Base-by-base conservation (phyloP, 1,284 basidiomycete genomes). In the Ganoderma multipileum region DNA sequence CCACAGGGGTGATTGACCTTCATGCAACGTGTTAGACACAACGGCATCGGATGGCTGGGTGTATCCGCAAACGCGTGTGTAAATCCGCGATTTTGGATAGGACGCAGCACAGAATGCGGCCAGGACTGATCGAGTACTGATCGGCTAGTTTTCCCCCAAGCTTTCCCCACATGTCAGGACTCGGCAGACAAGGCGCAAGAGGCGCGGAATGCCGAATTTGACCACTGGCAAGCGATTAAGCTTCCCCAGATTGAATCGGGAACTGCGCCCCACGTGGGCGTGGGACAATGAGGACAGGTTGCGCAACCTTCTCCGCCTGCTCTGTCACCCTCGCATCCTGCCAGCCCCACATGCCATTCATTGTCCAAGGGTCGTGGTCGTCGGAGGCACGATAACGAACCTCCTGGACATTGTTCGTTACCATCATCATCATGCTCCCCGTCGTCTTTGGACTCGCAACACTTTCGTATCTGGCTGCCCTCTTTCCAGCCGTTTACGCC, bases 381-480 rank as follows among this genome's bases (percentile, higher is more conserved):
- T 41, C 20, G 33, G 28, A n/a, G n/a, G 41, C 64, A 16, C 50
- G 14, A 39, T 30, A 58, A 16, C 28, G 7, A 9, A 39, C 5
- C 41, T 47, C 62, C 26, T 55, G 14, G 50, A 67, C 68, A 52
- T 66, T 60, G 68, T 50, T 58, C 62, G 3, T 64, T 18, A 72
- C 68, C 68, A 61, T 66, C 68, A 65, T 39, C 65, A 52, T n/a
- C 47, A 73, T 71, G 70, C 61, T 66, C 38, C 58, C 70, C 23
- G 26, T 64, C 47, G 70, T n/a, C 12, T 23, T 64, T 41, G 9
- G 60, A 26, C 23, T 57, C 60, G 44, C 61, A 14, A 57, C 30
- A 20, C 20, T 59, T 42, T 61, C 60, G 8, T 61, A 20, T 16
- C 60, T 72, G 5, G 28, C 52, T 2, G 36, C 44, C 54, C 44